phyloP scores from a whole-genome alignment of 2,329 filamentous ascomycete species.

The Pezicula rhizophila region DNA sequence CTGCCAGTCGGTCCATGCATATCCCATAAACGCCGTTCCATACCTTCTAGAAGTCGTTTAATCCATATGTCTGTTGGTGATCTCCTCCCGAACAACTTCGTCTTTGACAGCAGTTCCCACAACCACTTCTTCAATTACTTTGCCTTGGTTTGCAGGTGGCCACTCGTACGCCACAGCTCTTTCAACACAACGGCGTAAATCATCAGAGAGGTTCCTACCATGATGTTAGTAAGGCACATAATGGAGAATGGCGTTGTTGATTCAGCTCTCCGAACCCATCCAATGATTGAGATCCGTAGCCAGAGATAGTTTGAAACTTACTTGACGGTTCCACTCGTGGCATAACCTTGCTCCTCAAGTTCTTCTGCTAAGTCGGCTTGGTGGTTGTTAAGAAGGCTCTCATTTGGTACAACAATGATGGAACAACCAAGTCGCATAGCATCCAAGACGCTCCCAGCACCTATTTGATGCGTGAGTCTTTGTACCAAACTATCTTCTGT shows the following conservation, averaged over 20 bases:
- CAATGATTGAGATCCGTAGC: background rate
- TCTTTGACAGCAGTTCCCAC: background rate
- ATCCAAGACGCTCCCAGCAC: constrained; percentile 84
- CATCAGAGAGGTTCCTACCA: background rate
- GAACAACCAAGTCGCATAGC: constrained; percentile 68
- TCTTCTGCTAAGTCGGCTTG: constrained; percentile 80
- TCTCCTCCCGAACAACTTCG: background rate
- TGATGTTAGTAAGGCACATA: too few relatives aligned
- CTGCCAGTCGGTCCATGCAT: background rate
- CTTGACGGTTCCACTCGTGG: constrained; percentile 38
- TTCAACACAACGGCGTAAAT: background rate
- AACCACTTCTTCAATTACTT: background rate
- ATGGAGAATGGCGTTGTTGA: too few relatives aligned
- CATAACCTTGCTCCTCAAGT: constrained; percentile 68
- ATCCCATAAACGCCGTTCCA: background rate
- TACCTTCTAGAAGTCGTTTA: background rate
- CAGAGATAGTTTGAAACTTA: constrained; percentile 7
- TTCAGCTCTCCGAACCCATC: background rate
- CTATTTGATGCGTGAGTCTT: constrained; percentile 36
- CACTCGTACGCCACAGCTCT: background rate
- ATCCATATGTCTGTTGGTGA: background rate
- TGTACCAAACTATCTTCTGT: background rate
- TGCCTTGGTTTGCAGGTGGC: background rate
- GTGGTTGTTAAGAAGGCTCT: constrained; percentile 77
- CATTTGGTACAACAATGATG: constrained; percentile 87